Evolutionary conservation across 495 filamentous ascomycete species (phyloP), one percentile per base, ranked within the genome.

Genomic region (Penicillium cataractarum): DNA sequence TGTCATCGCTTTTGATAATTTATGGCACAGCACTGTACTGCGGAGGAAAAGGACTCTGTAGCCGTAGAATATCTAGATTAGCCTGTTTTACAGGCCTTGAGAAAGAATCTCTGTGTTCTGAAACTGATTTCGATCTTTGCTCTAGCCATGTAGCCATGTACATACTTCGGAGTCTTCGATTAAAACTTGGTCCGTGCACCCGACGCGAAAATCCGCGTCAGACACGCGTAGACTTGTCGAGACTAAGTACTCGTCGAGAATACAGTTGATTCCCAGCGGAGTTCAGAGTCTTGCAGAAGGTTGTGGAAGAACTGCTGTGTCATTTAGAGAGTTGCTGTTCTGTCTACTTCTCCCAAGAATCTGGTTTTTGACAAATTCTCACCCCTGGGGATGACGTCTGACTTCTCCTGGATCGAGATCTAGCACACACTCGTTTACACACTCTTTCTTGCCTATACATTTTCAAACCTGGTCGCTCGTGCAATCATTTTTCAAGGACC

Each of bases 181-280:
- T 53, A 68, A 74, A 68, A 68, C n/a, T 0, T 76, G 75, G 76
- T 69, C 76, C 62, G 76, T 79, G 69, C 69, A 17, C 51, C 29
- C 12, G 29, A 69, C 69, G 64, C 69, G 69, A 66, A 69, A 69
- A 66, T 61, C 61, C 69, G 69, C 69, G 69, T 66, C 29, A 3
- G 32, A 27, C 52, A 40, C 52, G 59, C 49, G 42, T 24, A 35
- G 17, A 17, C 13, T n/a, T 8, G 46, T 26, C 46, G 22, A 17
- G 17, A 3, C 27, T 24, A n/a, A 50, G 22, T 8, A 29, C 26
- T 50, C 2, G 12, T 50, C 57, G 19, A 32, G 44, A 26, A 29
- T 29, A 27, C 24, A 2, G 22, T 17, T 29, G 12, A 6, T 7
- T 17, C 24, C 46, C 22, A 49, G 27, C 13, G 12, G 3, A 29